phyloP scores from a whole-genome alignment of 2,329 filamentous ascomycete genomes.

The Xylariaceae sp. region DNA sequence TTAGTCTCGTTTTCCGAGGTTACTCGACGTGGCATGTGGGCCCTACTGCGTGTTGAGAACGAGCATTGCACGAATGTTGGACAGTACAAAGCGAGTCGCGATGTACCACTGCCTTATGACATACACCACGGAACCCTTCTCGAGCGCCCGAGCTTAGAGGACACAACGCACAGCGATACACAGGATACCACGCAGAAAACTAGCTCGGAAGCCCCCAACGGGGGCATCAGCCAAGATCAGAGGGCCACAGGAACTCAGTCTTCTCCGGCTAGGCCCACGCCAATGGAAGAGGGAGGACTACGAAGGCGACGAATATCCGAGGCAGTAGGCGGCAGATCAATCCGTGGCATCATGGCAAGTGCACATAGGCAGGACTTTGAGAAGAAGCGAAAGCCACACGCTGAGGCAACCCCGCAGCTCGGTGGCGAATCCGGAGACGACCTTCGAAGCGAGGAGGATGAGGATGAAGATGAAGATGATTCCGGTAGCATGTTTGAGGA shows the following conservation, averaged over 20 bases:
- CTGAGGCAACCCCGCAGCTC: constrained; percentile 31
- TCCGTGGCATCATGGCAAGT: constrained; percentile 68
- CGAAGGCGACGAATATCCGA: constrained; percentile 23
- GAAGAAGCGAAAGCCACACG: constrained; percentile 61
- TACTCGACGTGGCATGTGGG: constrained; percentile 84
- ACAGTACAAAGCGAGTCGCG: constrained; percentile 83
- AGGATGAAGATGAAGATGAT: constrained; percentile 30
- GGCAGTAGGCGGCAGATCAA: constrained; percentile 33
- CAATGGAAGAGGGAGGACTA: constrained; percentile 21
- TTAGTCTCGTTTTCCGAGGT: constrained; percentile 75
- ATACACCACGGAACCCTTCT: constrained; percentile 45
- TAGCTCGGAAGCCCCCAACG: constrained; percentile 13
- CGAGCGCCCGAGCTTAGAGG: constrained; percentile 40
- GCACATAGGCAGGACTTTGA: constrained; percentile 93
- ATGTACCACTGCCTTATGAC: constrained; percentile 81
- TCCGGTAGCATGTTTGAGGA: constrained; percentile 26
- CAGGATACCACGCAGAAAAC: constrained; percentile 15
- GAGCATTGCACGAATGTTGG: constrained; percentile 93
- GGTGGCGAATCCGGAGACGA: constrained; percentile 35
- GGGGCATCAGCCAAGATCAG: constrained; percentile 12
- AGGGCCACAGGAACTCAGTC: constrained; percentile 2
- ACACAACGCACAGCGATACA: constrained; percentile 16
- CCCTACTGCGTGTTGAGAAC: constrained; percentile 91
- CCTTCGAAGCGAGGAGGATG: constrained; percentile 33
- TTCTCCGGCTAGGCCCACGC: constrained; percentile 16